These are phyloP conservation scores for Ascochyta pisi DNA, from an alignment of 2,329 filamentous ascomycete genomes.

Conservation along the genomic window DNA sequence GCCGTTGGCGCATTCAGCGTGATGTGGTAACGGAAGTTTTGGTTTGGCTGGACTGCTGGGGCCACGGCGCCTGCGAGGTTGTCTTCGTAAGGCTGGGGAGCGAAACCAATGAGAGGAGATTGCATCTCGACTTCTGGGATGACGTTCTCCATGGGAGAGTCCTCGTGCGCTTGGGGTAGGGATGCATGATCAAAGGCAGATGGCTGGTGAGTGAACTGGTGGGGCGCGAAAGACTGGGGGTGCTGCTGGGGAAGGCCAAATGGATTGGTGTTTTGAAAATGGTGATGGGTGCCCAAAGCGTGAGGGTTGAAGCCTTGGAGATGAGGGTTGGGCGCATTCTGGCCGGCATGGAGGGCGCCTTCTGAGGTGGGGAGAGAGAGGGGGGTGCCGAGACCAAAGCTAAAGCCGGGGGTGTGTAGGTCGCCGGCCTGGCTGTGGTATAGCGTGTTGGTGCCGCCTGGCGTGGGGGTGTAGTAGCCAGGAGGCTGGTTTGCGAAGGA, in stretches of 20 bases:
- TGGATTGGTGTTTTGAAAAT: slow-evolving; percentile 71
- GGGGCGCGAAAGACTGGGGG: slow-evolving; percentile 70
- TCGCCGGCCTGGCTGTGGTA: slow-evolving; percentile 87
- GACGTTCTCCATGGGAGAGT: slow-evolving; percentile 67
- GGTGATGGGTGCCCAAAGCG: slow-evolving; percentile 46
- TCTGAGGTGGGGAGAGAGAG: slow-evolving; percentile 80
- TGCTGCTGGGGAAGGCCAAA: slow-evolving; percentile 65
- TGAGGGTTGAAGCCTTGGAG: slow-evolving; percentile 70
- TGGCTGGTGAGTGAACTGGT: slow-evolving; percentile 81
- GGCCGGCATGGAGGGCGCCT: slow-evolving; percentile 66
- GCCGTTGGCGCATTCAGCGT: slow-evolving; percentile 93
- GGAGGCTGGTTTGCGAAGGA: slow-evolving; percentile 79
- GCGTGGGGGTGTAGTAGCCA: slow-evolving; percentile 87
- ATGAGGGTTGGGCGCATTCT: slow-evolving; percentile 55
- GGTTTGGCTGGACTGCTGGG: slow-evolving; percentile 48
- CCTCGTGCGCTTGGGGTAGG: slow-evolving; percentile 72
- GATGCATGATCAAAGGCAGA: slow-evolving; percentile 72
- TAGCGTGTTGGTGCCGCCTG: slow-evolving; percentile 78
- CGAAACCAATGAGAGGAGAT: slow-evolving; percentile 66
- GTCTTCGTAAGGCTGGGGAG: slow-evolving; percentile 55
- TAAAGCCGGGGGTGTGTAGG: slow-evolving; percentile 80
- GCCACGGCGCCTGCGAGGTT: slow-evolving; percentile 55
- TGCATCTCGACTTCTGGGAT: slow-evolving; percentile 65
- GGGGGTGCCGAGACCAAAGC: slow-evolving; percentile 78
- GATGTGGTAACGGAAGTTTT: slow-evolving; percentile 77